Conservation (phyloP, 768 basidiomycete genomes). For the Cubamyces lactineus region DNA sequence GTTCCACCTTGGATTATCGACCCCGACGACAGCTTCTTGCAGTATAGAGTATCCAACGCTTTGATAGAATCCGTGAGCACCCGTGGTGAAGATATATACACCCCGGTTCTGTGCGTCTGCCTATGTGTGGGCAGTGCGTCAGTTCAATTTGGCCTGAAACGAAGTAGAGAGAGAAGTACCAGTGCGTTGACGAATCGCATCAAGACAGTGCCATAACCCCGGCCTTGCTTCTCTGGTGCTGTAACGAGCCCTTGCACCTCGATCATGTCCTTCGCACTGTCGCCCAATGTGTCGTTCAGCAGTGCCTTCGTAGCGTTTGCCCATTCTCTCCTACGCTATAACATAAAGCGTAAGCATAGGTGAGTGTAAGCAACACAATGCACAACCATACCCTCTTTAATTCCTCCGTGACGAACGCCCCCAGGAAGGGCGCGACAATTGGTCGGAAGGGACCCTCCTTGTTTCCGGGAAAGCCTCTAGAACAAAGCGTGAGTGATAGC, state of each 20-base stretch:
- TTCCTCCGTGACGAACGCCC: not conserved
- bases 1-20: constrained; percentile 7
- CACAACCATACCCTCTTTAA: not conserved
- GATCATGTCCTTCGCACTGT: not conserved
- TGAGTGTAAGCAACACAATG: no score
- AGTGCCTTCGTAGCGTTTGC: not conserved
- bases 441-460: not conserved
- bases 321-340: not conserved
- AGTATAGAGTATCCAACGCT: constrained; percentile 7
- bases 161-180: not conserved
- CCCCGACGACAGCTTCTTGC: constrained; percentile 1
- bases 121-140: not conserved
- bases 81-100: not conserved
- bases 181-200: constrained; percentile 3
- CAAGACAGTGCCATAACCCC: constrained; percentile 6
- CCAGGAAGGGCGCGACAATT: not conserved
- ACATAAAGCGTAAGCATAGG: no score
- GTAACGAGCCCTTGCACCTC: constrained; percentile 6
- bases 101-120: constrained; percentile 1
- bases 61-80: constrained; percentile 10
- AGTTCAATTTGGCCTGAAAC: not conserved
- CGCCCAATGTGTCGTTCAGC: not conserved
- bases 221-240: constrained; percentile 6
- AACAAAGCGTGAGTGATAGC: no score
- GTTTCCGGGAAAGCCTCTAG: not conserved